Conservation (phyloP, 2,329 filamentous ascomycete species). For the Ceratocystis huliohia region DNA sequence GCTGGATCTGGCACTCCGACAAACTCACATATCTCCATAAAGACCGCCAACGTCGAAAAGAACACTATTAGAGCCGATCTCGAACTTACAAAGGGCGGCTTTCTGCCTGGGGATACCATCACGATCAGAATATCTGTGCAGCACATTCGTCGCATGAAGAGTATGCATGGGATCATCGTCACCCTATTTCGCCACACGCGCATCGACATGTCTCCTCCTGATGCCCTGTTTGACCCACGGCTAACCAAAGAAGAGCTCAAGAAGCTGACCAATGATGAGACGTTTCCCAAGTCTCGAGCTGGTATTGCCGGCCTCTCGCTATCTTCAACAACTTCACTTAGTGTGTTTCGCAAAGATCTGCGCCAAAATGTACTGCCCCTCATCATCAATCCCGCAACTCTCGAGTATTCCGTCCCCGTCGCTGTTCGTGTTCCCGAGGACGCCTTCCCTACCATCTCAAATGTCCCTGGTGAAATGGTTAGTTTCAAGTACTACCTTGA, state of each 20-base stretch:
- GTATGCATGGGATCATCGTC: slow-evolving; percentile 81
- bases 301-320: slow-evolving; percentile 77
- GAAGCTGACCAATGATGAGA: slow-evolving; percentile 64
- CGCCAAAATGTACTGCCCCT: slow-evolving; percentile 79
- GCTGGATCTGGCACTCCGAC: slow-evolving; percentile 16
- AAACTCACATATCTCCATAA: slow-evolving; percentile 13
- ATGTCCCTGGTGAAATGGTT: slow-evolving; percentile 85
- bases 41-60: slow-evolving; percentile 37
- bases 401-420: slow-evolving; percentile 69
- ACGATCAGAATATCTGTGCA: slow-evolving; percentile 70
- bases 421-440: slow-evolving; percentile 80
- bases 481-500: slow-evolving; percentile 91
- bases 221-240: slow-evolving; percentile 37
- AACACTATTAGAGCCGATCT: slow-evolving; percentile 79
- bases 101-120: slow-evolving; percentile 71
- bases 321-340: slow-evolving; percentile 72
- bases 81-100: slow-evolving; percentile 70
- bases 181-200: slow-evolving; percentile 84
- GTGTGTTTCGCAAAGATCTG: slow-evolving; percentile 90
- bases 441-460: slow-evolving; percentile 79
- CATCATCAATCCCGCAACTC: slow-evolving; percentile 68
- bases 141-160: slow-evolving; percentile 81
- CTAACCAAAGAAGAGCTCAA: slow-evolving; percentile 52
- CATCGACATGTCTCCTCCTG: slow-evolving; percentile 61
- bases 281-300: slow-evolving; percentile 75